Evolutionary conservation across 1,139 yeast species (phyloP), one percentile per base, ranked within the genome.

Genomic region (Blastobotrys serpentis): DNA sequence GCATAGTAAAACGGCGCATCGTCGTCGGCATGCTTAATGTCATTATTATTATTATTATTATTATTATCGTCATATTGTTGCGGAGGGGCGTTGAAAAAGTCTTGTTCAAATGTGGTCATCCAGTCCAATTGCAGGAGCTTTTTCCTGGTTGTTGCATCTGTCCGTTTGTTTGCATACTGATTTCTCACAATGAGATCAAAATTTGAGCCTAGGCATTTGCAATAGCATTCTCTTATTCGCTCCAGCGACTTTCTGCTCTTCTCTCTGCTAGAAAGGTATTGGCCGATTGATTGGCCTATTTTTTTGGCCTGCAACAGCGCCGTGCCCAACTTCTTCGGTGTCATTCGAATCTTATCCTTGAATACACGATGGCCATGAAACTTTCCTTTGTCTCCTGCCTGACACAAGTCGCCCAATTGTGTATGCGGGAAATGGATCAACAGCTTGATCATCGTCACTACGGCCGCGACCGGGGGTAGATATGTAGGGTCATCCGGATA

Each of bases 361-460:
- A 55, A 55, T 10, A 52, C 53, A n/a, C 58, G 49, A 25, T 52
- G 52, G 26, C 52, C 54, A 26, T 55, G 58, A 30, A 48, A 55
- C 26, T 50, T 52, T 17, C 36, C 29, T 32, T 39, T 25, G 11
- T 39, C 30, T 10, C 44, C 32, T 7, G 46, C 44, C 18, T 38
- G 19, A 14, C 40, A 36, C 7, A 36, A 11, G 8, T 17, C 40
- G 7, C 34, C 44, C 44, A 46, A 43, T 21, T 18, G 41, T 18
- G 21, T 14, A 6, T 22, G 40, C 2, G 50, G 47, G 18, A 38
- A 13, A 6, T 37, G 16, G 2, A 47, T 10, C 7, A 47, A 8
- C n/a, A 13, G 19, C 13, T 23, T 23, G 33, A 46, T 43, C 19
- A 47, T 25, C 2, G 22, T n/a, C 26, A 16, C 29, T 23, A 47